A percentile compares a stretch with the other conserved stretches of the same genome.
These are phyloP conservation scores for Lachancea waltii DNA, from an alignment of 805 yeast species.

Conservation along the genomic window DNA sequence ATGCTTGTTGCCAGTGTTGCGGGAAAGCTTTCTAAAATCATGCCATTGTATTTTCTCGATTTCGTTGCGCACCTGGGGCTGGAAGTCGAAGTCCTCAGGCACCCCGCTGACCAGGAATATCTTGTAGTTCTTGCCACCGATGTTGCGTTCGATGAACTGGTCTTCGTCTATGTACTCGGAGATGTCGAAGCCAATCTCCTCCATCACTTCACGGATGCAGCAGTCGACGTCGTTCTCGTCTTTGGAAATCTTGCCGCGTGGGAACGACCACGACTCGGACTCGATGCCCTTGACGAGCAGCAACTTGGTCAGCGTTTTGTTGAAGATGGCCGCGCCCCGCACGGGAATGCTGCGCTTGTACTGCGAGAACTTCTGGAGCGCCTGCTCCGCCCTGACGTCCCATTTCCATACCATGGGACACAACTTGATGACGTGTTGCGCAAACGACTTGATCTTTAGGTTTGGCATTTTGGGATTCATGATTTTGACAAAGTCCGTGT, in stretches of 20 bases:
- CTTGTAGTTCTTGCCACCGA: slow-evolving; percentile 77
- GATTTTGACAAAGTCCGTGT: slow-evolving; percentile 72
- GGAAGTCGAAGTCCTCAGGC: slow-evolving; percentile 68
- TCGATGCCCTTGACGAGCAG: slow-evolving; percentile 81
- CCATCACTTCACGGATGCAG: slow-evolving; percentile 85
- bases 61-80: slow-evolving; percentile 82
- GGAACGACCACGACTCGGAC: slow-evolving; percentile 86
- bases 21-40: slow-evolving; percentile 43
- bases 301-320: slow-evolving; percentile 59
- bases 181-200: slow-evolving; percentile 90
- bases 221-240: slow-evolving; percentile 85
- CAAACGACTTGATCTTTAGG: slow-evolving; percentile 70
- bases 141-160: slow-evolving; percentile 73
- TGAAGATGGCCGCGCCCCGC: slow-evolving; percentile 88
- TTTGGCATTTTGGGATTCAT: slow-evolving; percentile 70
- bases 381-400: slow-evolving; percentile 70
- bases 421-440: slow-evolving; percentile 55
- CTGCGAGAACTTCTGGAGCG: slow-evolving; percentile 68
- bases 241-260: slow-evolving; percentile 93
- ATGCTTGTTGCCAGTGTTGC: slow-evolving; percentile 29
- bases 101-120: slow-evolving; percentile 73
- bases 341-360: slow-evolving; percentile 92
- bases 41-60: slow-evolving; percentile 79
- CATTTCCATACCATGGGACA: slow-evolving; percentile 81
- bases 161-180: slow-evolving; percentile 58